Evolutionary conservation across 1,284 basidiomycete genomes (phyloP).

Genomic region (Xerocomus amazonicus): DNA sequence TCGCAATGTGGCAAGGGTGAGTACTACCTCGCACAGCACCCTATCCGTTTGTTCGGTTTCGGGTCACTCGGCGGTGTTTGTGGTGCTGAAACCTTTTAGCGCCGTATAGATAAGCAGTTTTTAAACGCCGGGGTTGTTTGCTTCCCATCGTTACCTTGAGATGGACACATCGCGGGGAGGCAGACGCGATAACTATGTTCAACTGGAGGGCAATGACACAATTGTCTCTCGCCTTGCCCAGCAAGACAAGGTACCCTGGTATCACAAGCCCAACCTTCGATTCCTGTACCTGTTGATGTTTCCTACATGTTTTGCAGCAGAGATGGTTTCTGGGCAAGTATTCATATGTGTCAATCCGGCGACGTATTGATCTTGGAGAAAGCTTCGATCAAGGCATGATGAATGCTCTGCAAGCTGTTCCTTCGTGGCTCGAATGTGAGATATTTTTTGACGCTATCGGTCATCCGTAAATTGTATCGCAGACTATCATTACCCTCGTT

Average conservation of each 20-base stretch:
- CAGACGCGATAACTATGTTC: not conserved
- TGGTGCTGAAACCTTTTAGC: no score
- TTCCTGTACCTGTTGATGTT: conserved; percentile 2
- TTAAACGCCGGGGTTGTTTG: not conserved
- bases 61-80: no score
- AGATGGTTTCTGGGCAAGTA: not conserved
- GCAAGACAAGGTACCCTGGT: conserved; percentile 3
- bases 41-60: not conserved
- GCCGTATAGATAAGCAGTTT: no score
- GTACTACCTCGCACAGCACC: no score
- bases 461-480: not conserved
- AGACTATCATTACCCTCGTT: conserved; percentile 16
- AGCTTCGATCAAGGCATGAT: conserved; percentile 2
- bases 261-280: conserved; percentile 4
- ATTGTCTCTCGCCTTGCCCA: conserved; percentile 3
- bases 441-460: not conserved
- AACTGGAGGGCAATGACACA: not conserved
- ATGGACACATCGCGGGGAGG: not conserved
- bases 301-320: not conserved
- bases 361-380: not conserved
- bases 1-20: no score
- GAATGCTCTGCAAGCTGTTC: conserved; percentile 2
- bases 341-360: not conserved
- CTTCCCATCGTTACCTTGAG: not conserved
- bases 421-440: conserved; percentile 4